A percentile compares a stretch with the other conserved stretches of the same genome.
phyloP scores from a whole-genome alignment of 495 filamentous ascomycete species.

The Arthonia radiata region DNA sequence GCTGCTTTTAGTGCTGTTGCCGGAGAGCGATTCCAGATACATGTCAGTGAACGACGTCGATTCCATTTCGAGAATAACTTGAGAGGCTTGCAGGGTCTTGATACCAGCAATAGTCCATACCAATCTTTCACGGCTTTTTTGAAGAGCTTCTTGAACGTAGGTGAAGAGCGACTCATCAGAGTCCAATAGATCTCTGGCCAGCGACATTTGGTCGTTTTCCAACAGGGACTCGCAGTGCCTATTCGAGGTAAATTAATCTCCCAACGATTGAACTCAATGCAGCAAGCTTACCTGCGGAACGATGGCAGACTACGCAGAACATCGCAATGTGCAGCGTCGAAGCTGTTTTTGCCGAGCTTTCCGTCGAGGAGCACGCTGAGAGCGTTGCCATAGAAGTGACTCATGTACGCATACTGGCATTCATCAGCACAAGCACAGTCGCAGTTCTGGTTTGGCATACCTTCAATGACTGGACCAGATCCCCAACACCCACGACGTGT shows the following conservation, averaged over 20 bases:
- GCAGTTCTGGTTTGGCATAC: conserved; percentile 17
- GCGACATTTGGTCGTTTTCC: background rate
- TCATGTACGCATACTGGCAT: conserved; percentile 73
- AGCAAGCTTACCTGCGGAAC: conserved; percentile 32
- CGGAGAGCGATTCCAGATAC: no score
- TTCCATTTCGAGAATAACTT: no score
- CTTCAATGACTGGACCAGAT: conserved; percentile 58
- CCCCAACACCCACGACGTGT: conserved; percentile 65
- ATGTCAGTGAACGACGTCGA: no score
- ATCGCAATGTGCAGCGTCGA: conserved; percentile 38
- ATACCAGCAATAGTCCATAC: conserved; percentile 21
- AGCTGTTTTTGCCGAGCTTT: conserved; percentile 9
- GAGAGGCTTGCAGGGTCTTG: conserved; percentile 19
- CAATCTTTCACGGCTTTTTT: conserved; percentile 18
- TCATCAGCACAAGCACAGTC: background rate
- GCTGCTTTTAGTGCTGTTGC: no score
- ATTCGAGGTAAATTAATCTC: conserved; percentile 20
- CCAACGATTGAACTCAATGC: conserved; percentile 7
- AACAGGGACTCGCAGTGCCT: conserved; percentile 16
- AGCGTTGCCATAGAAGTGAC: conserved; percentile 80
- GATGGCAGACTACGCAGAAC: conserved; percentile 57
- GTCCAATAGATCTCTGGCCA: conserved; percentile 18
- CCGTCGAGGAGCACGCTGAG: conserved; percentile 38
- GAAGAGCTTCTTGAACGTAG: conserved; percentile 12
- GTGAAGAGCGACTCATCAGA: conserved; percentile 22